Base-by-base conservation (phyloP, 2,329 filamentous ascomycete species). In the Chaetomium olivaceum region DNA sequence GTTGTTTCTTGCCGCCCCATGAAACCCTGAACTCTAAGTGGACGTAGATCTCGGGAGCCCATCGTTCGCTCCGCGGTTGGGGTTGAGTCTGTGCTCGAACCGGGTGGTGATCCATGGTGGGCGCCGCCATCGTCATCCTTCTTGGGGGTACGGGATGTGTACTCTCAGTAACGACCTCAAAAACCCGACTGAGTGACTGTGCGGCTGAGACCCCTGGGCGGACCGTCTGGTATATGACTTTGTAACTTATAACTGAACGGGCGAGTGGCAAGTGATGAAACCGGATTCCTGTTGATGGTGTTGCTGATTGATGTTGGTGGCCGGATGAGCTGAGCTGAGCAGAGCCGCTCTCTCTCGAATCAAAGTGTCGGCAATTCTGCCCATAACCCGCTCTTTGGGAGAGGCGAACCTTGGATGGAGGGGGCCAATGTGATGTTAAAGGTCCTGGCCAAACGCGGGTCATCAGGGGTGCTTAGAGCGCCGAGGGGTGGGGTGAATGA, bases 1-100 rank as follows among this genome's bases (percentile, higher is more conserved):
- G 54, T 63, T 80, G 77, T 46, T 69, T 70, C 57, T 77, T 78
- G n/a, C 78, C 77, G n/a, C 78, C 77, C 78, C 81, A 84, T 0
- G 82, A 83, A 27, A 85, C 74, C 33, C 83, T 82, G 65, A 85
- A 82, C 71, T 84, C 82, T 65, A 85, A 74, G 62, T 83, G 80
- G 11, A 85, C 74, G 65, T 83, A 85, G 62, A 85, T 75, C 65
- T 81, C 80, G 31, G 80, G 80, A 31, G 75, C 72, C 50, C 69
- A 55, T 56, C 67, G 65, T 29, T 71, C 68, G 16, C 43, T 55
- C 23, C 58, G 55, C 23, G 57, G 33, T 46, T 43, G 57, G 33
- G 67, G 51, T 33, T 25, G 33, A 39, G 48, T 59, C n/a, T 64
- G 54, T 36, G 54, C 21, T 39, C 54, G 54, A 12, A 11, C 7